A percentile compares a stretch with the other conserved stretches of the same genome.
These are phyloP conservation scores for Bruguiera hainesii DNA, from an alignment of 441 rosid genomes.

Conservation along the genomic window DNA sequence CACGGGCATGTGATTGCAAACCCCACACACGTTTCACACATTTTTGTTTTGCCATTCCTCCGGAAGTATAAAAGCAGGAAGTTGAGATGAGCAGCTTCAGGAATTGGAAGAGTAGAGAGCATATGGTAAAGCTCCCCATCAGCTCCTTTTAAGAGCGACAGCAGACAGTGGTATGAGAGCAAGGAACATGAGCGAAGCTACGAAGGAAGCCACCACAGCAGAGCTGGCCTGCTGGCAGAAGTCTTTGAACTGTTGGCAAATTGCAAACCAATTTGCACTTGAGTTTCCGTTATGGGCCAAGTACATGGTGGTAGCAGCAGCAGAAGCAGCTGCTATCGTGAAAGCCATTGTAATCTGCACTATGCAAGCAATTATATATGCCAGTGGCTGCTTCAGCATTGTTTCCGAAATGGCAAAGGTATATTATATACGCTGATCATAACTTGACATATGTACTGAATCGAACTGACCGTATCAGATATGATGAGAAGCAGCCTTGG, in stretches of 20 bases:
- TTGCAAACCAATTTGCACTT: conserved; percentile 68
- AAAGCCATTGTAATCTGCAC: conserved; percentile 48
- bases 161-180: conserved; percentile 50
- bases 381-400: neutral
- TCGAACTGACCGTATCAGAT: conserved; percentile 47
- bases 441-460: neutral
- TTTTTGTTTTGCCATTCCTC: too few relatives aligned
- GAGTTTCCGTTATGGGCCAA: conserved; percentile 76
- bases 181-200: conserved; percentile 39
- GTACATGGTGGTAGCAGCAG: conserved; percentile 61
- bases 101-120: too few relatives aligned
- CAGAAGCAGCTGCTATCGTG: conserved; percentile 44
- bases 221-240: conserved; percentile 64
- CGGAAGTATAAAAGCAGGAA: too few relatives aligned
- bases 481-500: conserved; percentile 59
- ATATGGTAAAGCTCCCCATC: neutral
- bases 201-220: conserved; percentile 67
- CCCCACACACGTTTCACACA: too few relatives aligned
- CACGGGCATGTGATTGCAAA: too few relatives aligned
- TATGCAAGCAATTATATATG: neutral
- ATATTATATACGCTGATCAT: neutral
- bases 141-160: conserved; percentile 42
- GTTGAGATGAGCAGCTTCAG: too few relatives aligned
- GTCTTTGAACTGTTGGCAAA: conserved; percentile 67
- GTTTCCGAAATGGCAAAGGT: too few relatives aligned